Evolutionary conservation across 148 eudicot genomes (phyloP).

Genomic region (Silene uniflora): DNA sequence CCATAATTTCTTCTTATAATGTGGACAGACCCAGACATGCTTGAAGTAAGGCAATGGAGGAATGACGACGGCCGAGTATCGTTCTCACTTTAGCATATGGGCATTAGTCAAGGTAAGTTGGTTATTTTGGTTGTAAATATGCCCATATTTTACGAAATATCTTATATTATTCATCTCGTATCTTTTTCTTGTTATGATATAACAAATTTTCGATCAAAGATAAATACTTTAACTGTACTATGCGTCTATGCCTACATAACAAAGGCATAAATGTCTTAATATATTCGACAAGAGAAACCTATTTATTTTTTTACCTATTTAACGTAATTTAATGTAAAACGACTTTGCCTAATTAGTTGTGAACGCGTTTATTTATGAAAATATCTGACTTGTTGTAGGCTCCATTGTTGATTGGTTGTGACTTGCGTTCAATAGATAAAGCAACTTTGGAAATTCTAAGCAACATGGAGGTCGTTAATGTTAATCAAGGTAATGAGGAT

Average conservation of each 20-base stretch:
- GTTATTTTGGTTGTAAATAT: too few species aligned
- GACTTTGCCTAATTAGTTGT: not conserved
- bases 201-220: too few species aligned
- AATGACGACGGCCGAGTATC: constrained; percentile 76
- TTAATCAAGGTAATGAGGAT: constrained; percentile 32
- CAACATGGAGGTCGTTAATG: constrained; percentile 70
- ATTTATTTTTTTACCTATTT: too few species aligned
- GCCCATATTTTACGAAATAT: too few species aligned
- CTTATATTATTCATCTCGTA: too few species aligned
- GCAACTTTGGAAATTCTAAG: constrained; percentile 42
- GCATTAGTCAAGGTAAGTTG: constrained; percentile 66
- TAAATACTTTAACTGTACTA: too few species aligned
- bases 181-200: too few species aligned
- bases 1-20: too few species aligned
- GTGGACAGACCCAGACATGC: constrained; percentile 81
- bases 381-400: constrained; percentile 40
- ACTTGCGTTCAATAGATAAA: constrained; percentile 42
- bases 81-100: constrained; percentile 80
- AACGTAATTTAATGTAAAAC: too few species aligned
- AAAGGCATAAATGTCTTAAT: too few species aligned
- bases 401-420: constrained; percentile 87
- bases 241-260: too few species aligned
- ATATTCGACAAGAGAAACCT: too few species aligned
- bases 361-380: not conserved
- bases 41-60: constrained; percentile 96